Conservation (phyloP, 140 eudicot species). For the Oenanthe javanica region DNA sequence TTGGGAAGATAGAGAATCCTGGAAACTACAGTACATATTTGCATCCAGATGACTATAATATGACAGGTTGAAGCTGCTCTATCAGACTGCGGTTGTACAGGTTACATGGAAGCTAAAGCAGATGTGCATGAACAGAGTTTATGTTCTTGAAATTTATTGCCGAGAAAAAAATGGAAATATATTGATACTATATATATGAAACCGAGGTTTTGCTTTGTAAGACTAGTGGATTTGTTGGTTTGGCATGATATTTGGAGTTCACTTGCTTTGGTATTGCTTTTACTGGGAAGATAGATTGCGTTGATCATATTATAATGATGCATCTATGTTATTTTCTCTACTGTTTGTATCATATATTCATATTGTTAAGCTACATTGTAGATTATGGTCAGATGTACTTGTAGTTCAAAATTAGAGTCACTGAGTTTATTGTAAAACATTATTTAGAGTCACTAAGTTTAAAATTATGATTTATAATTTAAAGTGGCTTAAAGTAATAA, state of each 20-base stretch:
- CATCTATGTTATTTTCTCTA: neutral
- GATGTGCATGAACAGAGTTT: neutral
- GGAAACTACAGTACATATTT: constrained; percentile 59
- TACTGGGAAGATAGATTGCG: neutral
- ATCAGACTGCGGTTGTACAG: neutral
- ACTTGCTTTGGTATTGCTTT: neutral
- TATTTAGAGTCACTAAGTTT: too few species aligned
- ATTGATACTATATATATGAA: neutral
- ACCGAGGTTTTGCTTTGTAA: constrained; percentile 5
- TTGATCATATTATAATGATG: neutral
- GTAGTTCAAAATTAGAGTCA: too few species aligned
- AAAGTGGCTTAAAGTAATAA: too few species aligned
- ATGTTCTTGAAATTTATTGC: neutral
- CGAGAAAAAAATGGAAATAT: neutral
- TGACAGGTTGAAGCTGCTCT: constrained; percentile 36
- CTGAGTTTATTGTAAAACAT: too few species aligned
- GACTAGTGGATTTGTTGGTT: neutral
- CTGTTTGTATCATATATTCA: neutral
- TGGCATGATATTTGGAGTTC: constrained; percentile 1
- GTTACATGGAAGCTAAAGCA: neutral
- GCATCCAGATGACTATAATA: constrained; percentile 71
- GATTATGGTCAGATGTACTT: neutral
- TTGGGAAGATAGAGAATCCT: constrained; percentile 76
- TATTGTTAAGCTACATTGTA: neutral
- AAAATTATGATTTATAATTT: too few species aligned